Evolutionary conservation across 768 basidiomycete genomes (phyloP), one percentile per base, ranked within the genome.

Genomic region (Phlebiopsis gigantea): DNA sequence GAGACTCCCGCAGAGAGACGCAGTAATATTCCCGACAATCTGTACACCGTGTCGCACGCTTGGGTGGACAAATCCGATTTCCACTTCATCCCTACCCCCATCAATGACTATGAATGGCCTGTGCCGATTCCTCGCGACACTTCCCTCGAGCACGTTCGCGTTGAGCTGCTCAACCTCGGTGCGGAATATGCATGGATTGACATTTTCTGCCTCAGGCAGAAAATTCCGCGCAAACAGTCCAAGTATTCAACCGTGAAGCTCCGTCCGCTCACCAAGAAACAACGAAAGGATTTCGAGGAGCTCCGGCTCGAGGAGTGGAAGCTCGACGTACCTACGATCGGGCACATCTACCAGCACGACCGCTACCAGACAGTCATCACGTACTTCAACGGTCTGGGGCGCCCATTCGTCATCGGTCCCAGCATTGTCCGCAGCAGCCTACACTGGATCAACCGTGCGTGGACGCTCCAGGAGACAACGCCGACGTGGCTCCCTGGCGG

Each of bases 151-250:
- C 41, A 41, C 22, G 42, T 55, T 15, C 53, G 53, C 12, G 26
- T 55, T 5, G 53, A 55, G 43, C 53, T 55, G 25, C 44, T 55
- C 1, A 55, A 55, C n/a, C 10, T 55, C n/a, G 42, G 53, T 17
- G 24, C 24, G 5, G 42, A 55, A 30, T 43, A 44, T 29, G 42
- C 45, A 25, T 55, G 53, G 53, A 41, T 55, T 2, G 53, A 55
- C 28, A 42, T 53, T 4, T 31, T 53, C 9, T 53, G 51, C 25
- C 41, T 53, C 29, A n/a, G 30, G 9, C 51, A 53, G 34, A 17
- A 39, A 17, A 39, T 39, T 2, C 34, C 34, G 12, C 12, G 12
- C 12, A 39, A 39, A 17, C 22, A 46, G 26, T 12, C 14, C 48
- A 12, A 19, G 2, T 15, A 26, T 39, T 39, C 34, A 10, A 12